These are phyloP conservation scores for Phytophthora aleatoria DNA, from an alignment of 352 stramenopile species.

Conservation along the genomic window DNA sequence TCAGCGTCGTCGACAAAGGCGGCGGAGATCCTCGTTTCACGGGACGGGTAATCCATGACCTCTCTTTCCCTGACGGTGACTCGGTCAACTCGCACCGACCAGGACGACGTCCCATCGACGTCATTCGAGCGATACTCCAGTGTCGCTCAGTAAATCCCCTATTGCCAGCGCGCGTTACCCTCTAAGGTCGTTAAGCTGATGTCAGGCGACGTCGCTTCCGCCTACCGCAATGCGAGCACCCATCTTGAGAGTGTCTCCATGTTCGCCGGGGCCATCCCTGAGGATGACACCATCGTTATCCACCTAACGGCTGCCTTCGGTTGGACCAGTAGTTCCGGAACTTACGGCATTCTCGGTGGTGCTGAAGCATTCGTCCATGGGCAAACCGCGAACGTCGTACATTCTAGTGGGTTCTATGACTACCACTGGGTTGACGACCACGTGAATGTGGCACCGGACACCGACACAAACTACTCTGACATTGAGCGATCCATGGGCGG, in stretches of 20 bases:
- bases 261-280: slow-evolving; percentile 1
- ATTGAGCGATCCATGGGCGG: slow-evolving; percentile 9
- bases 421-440: slow-evolving; percentile 38
- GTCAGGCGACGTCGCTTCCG: slow-evolving; percentile 8
- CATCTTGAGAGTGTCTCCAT: slow-evolving; percentile 12
- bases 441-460: slow-evolving; percentile 17
- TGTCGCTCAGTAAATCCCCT: slow-evolving; percentile 1
- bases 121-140: not conserved
- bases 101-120: not conserved
- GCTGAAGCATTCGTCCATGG: slow-evolving; percentile 21
- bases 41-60: slow-evolving; percentile 19
- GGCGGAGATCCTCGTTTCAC: not conserved
- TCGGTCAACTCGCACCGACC: slow-evolving; percentile 26
- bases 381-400: not conserved
- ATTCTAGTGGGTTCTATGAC: not conserved
- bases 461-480: not conserved
- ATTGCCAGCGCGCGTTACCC: not conserved
- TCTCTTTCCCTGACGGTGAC: slow-evolving; percentile 11
- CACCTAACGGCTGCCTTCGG: slow-evolving; percentile 18
- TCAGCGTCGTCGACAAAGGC: slow-evolving; percentile 32
- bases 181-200: not conserved
- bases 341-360: slow-evolving; percentile 14
- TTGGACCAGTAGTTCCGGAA: too few species aligned
- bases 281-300: slow-evolving; percentile 22
- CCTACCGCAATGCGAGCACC: slow-evolving; percentile 19